Conservation (phyloP, 2,329 filamentous ascomycete genomes). For the Colletotrichum sp. region DNA sequence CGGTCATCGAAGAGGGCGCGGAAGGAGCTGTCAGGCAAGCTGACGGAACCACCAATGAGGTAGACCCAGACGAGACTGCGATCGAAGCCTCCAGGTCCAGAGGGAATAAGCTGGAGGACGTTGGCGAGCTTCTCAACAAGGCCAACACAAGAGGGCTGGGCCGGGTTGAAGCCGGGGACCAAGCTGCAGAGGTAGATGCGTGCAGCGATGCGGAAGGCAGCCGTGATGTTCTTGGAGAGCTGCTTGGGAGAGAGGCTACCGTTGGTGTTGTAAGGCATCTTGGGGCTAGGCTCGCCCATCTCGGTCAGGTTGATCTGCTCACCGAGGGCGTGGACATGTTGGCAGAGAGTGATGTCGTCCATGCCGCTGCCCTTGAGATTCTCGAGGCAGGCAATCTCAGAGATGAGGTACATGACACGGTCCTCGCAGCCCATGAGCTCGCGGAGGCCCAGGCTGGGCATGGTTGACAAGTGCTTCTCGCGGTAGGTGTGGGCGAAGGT, state of each 20-base stretch:
- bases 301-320: conserved; percentile 87
- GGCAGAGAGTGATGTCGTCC: conserved; percentile 85
- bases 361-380: conserved; percentile 83
- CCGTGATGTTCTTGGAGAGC: conserved; percentile 86
- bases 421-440: conserved; percentile 99
- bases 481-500: conserved; percentile 95
- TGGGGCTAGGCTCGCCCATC: conserved; percentile 61
- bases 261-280: conserved; percentile 67
- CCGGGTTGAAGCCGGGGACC: conserved; percentile 84
- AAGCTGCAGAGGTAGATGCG: conserved; percentile 97
- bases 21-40: conserved; percentile 75
- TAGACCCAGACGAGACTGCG: conserved; percentile 93
- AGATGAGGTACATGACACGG: conserved; percentile 96
- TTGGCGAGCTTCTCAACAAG: conserved; percentile 80
- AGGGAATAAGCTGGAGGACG: conserved; percentile 81
- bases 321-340: conserved; percentile 87
- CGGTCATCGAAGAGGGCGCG: conserved; percentile 80
- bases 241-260: conserved; percentile 82
- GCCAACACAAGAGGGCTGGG: conserved; percentile 74
- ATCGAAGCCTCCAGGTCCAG: conserved; percentile 83
- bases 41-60: conserved; percentile 83
- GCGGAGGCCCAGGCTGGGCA: conserved; percentile 73
- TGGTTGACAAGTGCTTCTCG: conserved; percentile 82
- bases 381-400: conserved; percentile 95
- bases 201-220: conserved; percentile 88